phyloP scores from a whole-genome alignment of 1,139 yeast genomes.

The Hyphopichia khmerensis region DNA sequence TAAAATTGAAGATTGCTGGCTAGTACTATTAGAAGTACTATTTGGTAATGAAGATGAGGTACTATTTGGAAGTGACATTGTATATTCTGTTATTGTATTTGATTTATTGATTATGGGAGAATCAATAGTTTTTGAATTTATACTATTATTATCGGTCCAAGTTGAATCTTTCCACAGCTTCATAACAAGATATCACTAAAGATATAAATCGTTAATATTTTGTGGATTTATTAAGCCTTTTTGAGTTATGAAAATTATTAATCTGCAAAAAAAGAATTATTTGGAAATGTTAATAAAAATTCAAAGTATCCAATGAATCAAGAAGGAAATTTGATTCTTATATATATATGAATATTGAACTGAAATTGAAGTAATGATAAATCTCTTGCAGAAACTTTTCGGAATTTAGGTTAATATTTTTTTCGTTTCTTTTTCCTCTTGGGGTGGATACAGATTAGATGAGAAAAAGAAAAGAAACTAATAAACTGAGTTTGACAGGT shows the following conservation, averaged over 20 bases:
- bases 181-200: neutral
- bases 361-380: too few relatives aligned
- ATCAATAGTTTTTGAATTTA: neutral
- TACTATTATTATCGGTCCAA: neutral
- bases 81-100: neutral
- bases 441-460: neutral
- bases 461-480: neutral
- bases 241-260: too few relatives aligned
- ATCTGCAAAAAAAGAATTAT: too few relatives aligned
- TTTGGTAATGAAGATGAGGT: neutral
- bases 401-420: too few relatives aligned
- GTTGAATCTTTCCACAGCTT: conserved; percentile 6
- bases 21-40: neutral
- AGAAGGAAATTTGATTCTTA: too few relatives aligned
- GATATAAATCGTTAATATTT: too few relatives aligned
- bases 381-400: too few relatives aligned
- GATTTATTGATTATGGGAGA: neutral
- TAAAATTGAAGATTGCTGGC: neutral
- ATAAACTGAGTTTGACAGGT: neutral
- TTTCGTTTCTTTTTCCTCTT: too few relatives aligned
- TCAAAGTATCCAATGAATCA: too few relatives aligned
- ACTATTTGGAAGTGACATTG: neutral
- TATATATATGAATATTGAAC: conserved; percentile 1
- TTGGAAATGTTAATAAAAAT: too few relatives aligned
- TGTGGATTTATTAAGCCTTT: too few relatives aligned